Evolutionary conservation across 2,329 filamentous ascomycete species (phyloP).

Genomic region (Cytospora schulzeri): DNA sequence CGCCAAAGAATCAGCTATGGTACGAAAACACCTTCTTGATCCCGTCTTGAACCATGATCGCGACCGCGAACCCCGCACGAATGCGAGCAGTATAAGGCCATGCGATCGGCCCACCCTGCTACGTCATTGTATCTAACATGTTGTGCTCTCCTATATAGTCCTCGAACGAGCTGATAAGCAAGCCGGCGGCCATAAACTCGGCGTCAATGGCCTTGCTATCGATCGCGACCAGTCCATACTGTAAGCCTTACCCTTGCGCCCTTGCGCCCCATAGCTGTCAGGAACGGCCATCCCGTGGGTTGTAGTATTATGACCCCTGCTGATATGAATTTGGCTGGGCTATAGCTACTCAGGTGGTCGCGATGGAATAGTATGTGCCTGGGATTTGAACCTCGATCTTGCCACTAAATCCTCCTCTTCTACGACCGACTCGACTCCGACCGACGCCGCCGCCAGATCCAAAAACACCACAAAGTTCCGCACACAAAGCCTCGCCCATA

Average conservation of each 20-base stretch:
- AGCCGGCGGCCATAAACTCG: slow-evolving; percentile 82
- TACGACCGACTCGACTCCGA: slow-evolving; percentile 33
- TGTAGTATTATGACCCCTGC: slow-evolving; percentile 25
- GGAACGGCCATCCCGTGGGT: slow-evolving; percentile 5
- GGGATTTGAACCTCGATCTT: slow-evolving; percentile 80
- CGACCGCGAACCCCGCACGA: slow-evolving; percentile 33
- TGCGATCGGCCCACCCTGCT: slow-evolving; percentile 17
- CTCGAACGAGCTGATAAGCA: slow-evolving; percentile 61
- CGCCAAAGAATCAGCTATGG: slow-evolving; percentile 69
- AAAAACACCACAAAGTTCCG: slow-evolving; percentile 59
- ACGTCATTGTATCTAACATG: slow-evolving; percentile 28
- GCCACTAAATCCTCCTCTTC: slow-evolving; percentile 33
- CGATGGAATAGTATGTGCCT: slow-evolving; percentile 94
- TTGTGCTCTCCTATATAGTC: slow-evolving; percentile 43
- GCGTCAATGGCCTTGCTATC: slow-evolving; percentile 91
- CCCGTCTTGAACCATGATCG: slow-evolving; percentile 25
- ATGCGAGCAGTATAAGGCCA: slow-evolving; percentile 10
- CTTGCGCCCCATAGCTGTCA: background rate
- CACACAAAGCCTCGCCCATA: slow-evolving; percentile 72
- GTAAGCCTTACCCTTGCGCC: slow-evolving; percentile 54
- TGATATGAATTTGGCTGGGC: slow-evolving; percentile 30
- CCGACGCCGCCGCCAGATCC: slow-evolving; percentile 39
- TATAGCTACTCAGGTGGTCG: slow-evolving; percentile 89
- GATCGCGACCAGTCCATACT: slow-evolving; percentile 82
- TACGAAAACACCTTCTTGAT: slow-evolving; percentile 40